phyloP scores from a whole-genome alignment of 208 protist species.

The Crithidia thermophila region DNA sequence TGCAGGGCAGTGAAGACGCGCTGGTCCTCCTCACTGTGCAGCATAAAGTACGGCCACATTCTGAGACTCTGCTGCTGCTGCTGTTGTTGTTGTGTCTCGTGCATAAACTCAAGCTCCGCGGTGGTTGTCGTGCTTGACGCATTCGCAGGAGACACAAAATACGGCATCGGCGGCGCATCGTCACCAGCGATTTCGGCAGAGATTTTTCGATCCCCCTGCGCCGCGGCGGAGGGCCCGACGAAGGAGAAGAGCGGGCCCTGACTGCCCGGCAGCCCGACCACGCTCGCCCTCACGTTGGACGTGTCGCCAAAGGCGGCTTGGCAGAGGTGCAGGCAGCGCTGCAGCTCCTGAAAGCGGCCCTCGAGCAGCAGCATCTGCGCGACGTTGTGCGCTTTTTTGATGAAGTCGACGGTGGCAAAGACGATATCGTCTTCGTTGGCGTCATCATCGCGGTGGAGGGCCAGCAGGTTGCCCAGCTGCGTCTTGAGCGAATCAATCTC shows the following conservation, averaged over 20 bases:
- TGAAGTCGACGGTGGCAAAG: conserved; percentile 66
- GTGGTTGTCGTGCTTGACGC: too few relatives aligned
- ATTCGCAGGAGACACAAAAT: too few relatives aligned
- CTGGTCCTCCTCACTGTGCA: conserved; percentile 47
- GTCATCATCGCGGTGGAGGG: conserved; percentile 55
- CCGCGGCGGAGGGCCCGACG: neutral
- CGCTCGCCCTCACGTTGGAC: conserved; percentile 7
- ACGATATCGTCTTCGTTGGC: conserved; percentile 76
- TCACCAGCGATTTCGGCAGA: neutral
- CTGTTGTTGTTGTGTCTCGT: neutral
- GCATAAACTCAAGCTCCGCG: neutral
- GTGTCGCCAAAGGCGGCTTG: conserved; percentile 25
- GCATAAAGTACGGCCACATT: conserved; percentile 1
- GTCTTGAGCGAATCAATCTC: conserved; percentile 54
- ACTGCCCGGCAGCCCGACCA: conserved; percentile 1
- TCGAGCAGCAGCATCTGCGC: conserved; percentile 63
- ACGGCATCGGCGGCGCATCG: neutral
- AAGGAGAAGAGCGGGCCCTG: conserved; percentile 7
- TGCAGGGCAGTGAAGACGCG: conserved; percentile 52
- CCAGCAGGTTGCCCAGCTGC: conserved; percentile 47
- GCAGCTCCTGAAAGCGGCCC: conserved; percentile 66
- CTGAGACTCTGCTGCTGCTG: neutral
- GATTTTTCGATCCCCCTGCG: neutral
- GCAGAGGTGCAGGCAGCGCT: conserved; percentile 74
- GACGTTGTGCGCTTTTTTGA: conserved; percentile 53